Conservation (phyloP, 768 basidiomycete species). For the Lactarius indigo region DNA sequence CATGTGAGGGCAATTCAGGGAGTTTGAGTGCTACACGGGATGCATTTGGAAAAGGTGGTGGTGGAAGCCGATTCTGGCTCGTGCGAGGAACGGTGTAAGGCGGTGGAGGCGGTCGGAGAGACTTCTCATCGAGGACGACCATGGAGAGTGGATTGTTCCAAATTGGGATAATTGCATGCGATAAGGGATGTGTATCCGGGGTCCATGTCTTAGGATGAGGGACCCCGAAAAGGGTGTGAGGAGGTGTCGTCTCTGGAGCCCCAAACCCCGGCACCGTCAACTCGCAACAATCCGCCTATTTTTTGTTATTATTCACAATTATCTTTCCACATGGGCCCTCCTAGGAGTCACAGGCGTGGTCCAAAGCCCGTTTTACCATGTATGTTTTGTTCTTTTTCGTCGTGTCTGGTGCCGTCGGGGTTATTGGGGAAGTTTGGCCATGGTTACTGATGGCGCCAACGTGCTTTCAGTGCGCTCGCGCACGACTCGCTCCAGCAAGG, state of each 20-base stretch:
- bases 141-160: slow-evolving; percentile 28
- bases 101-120: slow-evolving; percentile 8
- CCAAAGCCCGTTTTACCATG: slow-evolving; percentile 20
- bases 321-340: slow-evolving; percentile 21
- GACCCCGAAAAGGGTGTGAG: slow-evolving; percentile 10
- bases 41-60: slow-evolving; percentile 2
- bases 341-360: slow-evolving; percentile 23
- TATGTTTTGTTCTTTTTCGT: slow-evolving; percentile 11
- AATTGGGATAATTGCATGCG: neutral
- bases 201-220: neutral
- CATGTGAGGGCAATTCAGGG: slow-evolving; percentile 49
- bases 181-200: neutral
- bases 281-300: slow-evolving; percentile 9
- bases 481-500: slow-evolving; percentile 55
- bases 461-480: slow-evolving; percentile 48
- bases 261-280: slow-evolving; percentile 22
- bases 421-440: neutral
- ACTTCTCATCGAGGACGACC: slow-evolving; percentile 35
- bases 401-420: neutral
- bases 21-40: slow-evolving; percentile 26
- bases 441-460: slow-evolving; percentile 28
- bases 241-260: neutral
- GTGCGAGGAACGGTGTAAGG: neutral
- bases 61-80: neutral
- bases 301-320: slow-evolving; percentile 13